Conservation (phyloP, 2,329 filamentous ascomycete species). For the Berkeleyomyces basicola region DNA sequence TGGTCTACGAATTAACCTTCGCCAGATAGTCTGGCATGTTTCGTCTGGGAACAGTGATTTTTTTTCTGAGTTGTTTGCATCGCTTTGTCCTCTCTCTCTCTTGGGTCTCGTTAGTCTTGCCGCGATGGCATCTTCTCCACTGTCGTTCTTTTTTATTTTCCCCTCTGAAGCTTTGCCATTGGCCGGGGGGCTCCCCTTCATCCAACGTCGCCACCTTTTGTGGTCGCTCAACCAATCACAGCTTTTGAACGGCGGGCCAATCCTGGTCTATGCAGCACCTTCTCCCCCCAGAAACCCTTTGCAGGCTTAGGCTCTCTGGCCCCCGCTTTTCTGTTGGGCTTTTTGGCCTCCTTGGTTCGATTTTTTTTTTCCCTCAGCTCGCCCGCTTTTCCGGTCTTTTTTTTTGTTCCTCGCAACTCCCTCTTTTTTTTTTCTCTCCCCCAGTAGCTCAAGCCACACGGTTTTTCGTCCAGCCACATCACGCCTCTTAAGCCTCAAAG, state of each 20-base stretch:
- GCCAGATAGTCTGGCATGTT: background rate
- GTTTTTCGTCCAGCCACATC: background rate
- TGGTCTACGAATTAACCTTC: no score
- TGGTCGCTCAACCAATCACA: background rate
- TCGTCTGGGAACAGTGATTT: background rate
- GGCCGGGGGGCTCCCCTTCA: background rate
- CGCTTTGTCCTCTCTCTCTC: constrained; percentile 1
- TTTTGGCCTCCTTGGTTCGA: background rate
- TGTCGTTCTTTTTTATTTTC: background rate
- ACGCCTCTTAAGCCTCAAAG: background rate
- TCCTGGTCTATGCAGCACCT: background rate
- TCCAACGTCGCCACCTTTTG: background rate
- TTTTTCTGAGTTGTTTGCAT: background rate
- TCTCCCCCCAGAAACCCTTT: no score
- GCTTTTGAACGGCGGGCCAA: background rate
- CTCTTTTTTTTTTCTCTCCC: background rate
- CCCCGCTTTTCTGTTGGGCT: background rate
- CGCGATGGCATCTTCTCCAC: background rate
- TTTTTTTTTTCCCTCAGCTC: background rate
- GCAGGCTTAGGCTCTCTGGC: background rate
- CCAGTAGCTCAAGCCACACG: constrained; percentile 4
- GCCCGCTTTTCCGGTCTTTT: background rate
- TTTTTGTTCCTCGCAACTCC: background rate
- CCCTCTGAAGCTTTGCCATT: constrained; percentile 2
- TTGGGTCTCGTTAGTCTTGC: background rate